Evolutionary conservation across 2,329 filamentous ascomycete species (phyloP), one percentile per base, ranked within the genome.

Genomic region (Dactylonectria estremocensis): DNA sequence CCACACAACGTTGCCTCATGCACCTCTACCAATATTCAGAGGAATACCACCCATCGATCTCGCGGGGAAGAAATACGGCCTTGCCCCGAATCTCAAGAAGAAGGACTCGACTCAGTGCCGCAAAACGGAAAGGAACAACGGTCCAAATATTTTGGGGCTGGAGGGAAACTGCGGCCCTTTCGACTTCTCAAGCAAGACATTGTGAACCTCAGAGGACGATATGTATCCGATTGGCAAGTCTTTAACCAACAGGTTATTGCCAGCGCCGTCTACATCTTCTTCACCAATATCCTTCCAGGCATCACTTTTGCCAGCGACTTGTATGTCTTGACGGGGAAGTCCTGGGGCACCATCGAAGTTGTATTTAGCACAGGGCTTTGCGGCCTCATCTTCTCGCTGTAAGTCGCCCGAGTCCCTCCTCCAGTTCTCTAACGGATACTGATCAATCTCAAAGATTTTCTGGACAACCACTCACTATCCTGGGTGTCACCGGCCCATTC

Each of bases 281-380:
- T 92, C 75, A 91, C 89, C 31, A 91, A 91, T 74, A 82, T 92
- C 6, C 78, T 92, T 11, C 90, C 90, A 0, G 89, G 90, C 1
- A 91, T 92, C 73, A 92, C 90, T 0, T 92, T 92, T 78, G 89
- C 89, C 0, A 90, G 87, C 76, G 90, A 92, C 76, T 77, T 92
- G 64, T 90, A 90, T 74, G 86, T 87, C 5, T 79, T 89, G 69
- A 92, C 90, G 0, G 89, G 89, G 14, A 80, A 86, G 73, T 89
- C 86, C 31, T 92, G 89, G 88, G 89, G 89, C 0, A 90, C 90
- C 1, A 90, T 92, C 60, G 90, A 92, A 75, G 88, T 92, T 8
- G 89, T 92, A 1, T 88, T 91, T 64, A 91, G 89, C 71, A 92
- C 90, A 2, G 90, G 89, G 0, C 78, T 92, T 2, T 91, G 89